phyloP scores from a whole-genome alignment of 805 yeast genomes.

The Tetrapisispora fleetii region DNA sequence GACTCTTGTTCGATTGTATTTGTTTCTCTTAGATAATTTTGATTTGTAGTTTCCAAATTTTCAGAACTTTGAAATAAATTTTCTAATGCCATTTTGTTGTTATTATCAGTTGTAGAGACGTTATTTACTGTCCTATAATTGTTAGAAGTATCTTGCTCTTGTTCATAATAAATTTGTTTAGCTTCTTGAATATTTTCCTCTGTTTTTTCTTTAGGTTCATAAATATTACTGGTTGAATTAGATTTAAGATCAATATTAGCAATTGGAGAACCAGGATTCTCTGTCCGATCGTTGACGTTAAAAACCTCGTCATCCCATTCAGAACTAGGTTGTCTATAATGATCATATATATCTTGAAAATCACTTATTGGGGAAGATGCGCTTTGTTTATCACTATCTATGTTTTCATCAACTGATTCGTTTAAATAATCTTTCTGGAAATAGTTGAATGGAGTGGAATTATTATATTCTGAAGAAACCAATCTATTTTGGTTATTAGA shows the following conservation, averaged over 20 bases:
- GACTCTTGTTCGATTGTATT: too few relatives aligned
- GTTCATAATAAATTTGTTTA: too few relatives aligned
- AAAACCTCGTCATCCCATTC: slow-evolving; percentile 12
- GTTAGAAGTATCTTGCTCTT: too few relatives aligned
- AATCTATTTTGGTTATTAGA: background rate
- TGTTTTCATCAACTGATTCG: background rate
- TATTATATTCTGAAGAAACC: slow-evolving; percentile 3
- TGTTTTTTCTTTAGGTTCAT: too few relatives aligned
- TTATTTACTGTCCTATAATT: too few relatives aligned
- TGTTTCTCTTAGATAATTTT: too few relatives aligned
- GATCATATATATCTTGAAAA: slow-evolving; percentile 23
- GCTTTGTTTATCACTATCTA: background rate
- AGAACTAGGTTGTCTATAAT: slow-evolving; percentile 19
- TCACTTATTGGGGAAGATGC: slow-evolving; percentile 9
- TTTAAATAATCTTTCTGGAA: background rate
- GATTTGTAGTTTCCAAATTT: too few relatives aligned
- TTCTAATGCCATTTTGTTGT: too few relatives aligned
- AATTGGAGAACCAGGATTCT: background rate
- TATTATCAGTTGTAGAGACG: too few relatives aligned
- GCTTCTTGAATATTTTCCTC: background rate
- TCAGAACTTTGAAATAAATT: too few relatives aligned
- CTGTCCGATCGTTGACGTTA: background rate
- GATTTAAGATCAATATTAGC: background rate
- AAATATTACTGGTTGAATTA: background rate
- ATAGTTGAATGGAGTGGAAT: background rate